These are phyloP conservation scores for Cryptosporidium tyzzeri DNA, from an alignment of 169 alveolate species.

Conservation along the genomic window DNA sequence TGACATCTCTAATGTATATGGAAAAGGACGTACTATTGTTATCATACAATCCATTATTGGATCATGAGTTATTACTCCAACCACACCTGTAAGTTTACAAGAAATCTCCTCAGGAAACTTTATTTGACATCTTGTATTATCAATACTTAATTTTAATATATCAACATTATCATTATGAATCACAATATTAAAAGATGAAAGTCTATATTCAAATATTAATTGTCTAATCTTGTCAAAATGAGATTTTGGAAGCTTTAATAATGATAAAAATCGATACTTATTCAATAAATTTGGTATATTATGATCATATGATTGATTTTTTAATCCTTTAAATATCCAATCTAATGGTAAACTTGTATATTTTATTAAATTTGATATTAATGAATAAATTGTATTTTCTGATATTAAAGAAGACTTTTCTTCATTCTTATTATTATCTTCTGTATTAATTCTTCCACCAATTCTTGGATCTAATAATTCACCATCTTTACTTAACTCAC, in stretches of 20 bases:
- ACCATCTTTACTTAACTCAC: not conserved
- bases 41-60: conserved; percentile 72
- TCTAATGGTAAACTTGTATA: conserved; percentile 36
- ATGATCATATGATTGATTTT: not conserved
- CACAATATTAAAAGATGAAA: conserved; percentile 36
- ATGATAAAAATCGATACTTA: conserved; percentile 1
- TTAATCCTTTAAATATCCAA: conserved; percentile 54
- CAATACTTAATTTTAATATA: conserved; percentile 29
- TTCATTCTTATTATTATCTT: not conserved
- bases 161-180: conserved; percentile 56
- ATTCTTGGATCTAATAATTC: not conserved
- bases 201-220: conserved; percentile 30
- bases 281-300: not conserved
- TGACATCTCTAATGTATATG: conserved; percentile 4
- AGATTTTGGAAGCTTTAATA: conserved; percentile 10
- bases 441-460: not conserved
- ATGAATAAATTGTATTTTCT: conserved; percentile 37
- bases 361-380: conserved; percentile 10
- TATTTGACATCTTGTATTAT: conserved; percentile 12
- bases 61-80: conserved; percentile 74
- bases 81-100: conserved; percentile 32
- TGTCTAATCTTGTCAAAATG: conserved; percentile 33
- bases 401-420: not conserved
- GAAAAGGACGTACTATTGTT: conserved; percentile 55
- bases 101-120: conserved; percentile 24